phyloP scores from a whole-genome alignment of 2,329 filamentous ascomycete genomes.

The Camptophora hylomeconis region DNA sequence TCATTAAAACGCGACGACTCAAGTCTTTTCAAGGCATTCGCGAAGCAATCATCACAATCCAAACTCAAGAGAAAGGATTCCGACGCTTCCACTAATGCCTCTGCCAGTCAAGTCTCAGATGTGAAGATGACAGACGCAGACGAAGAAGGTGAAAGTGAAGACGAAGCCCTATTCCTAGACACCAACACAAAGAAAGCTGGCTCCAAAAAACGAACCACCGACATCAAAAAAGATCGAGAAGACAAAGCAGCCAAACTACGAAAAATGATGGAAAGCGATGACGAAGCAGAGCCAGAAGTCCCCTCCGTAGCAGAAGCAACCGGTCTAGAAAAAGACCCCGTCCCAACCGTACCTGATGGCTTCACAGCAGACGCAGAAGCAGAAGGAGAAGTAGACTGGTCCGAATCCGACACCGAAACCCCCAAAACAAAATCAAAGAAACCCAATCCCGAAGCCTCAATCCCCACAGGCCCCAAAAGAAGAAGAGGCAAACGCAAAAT shows the following conservation, averaged over 20 bases:
- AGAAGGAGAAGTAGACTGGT: conserved; percentile 36
- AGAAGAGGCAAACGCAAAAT: conserved; percentile 65
- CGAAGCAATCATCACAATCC: conserved; percentile 12
- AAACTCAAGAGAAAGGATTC: conserved; percentile 7
- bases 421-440: conserved; percentile 7
- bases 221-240: conserved; percentile 15
- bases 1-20: conserved; percentile 21
- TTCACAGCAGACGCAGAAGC: conserved; percentile 41
- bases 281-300: conserved; percentile 25
- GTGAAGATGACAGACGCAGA: conserved; percentile 21
- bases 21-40: conserved; percentile 18
- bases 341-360: conserved; percentile 10
- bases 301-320: conserved; percentile 16
- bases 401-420: conserved; percentile 12
- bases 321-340: conserved; percentile 5
- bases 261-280: conserved; percentile 64
- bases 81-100: conserved; percentile 2
- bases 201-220: conserved; percentile 21
- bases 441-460: conserved; percentile 23
- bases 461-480: conserved; percentile 47
- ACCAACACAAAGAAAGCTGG: conserved; percentile 23
- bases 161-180: conserved; percentile 37
- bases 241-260: conserved; percentile 54
- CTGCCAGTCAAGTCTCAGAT: no score
- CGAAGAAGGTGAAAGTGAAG: conserved; percentile 45